phyloP scores from a whole-genome alignment of 2,329 filamentous ascomycete genomes.

The Verticillium nubilum region DNA sequence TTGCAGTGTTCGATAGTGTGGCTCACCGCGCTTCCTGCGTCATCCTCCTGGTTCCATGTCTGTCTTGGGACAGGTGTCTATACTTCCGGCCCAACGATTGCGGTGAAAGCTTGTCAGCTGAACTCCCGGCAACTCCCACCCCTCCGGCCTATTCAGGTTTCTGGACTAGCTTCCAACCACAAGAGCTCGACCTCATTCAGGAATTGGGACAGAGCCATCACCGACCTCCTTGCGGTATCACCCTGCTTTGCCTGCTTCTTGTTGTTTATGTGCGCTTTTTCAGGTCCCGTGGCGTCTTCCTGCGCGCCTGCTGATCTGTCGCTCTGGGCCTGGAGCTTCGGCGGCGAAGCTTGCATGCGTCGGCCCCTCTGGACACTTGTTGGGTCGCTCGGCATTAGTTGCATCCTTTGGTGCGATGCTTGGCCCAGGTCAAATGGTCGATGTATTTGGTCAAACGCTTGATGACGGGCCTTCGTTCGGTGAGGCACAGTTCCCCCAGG shows the following conservation, averaged over 20 bases:
- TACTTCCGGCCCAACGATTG: background rate
- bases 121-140: background rate
- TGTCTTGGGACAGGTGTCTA: background rate
- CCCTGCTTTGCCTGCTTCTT: background rate
- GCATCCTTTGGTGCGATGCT: background rate
- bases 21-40: background rate
- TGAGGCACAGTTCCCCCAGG: background rate
- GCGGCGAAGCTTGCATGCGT: background rate
- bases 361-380: background rate
- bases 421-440: background rate
- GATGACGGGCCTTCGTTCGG: background rate
- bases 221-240: background rate
- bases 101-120: background rate
- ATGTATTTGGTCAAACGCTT: background rate
- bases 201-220: background rate
- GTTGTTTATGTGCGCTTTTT: background rate
- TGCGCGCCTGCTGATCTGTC: background rate
- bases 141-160: background rate
- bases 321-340: background rate
- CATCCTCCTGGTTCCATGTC: background rate
- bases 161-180: constrained; percentile 2
- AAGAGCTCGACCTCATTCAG: constrained; percentile 10
- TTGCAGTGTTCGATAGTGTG: background rate
- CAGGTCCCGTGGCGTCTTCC: background rate
- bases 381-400: background rate